Evolutionary conservation across 2,329 filamentous ascomycete species (phyloP), one percentile per base, ranked within the genome.

Genomic region (Microsporum audouinii): DNA sequence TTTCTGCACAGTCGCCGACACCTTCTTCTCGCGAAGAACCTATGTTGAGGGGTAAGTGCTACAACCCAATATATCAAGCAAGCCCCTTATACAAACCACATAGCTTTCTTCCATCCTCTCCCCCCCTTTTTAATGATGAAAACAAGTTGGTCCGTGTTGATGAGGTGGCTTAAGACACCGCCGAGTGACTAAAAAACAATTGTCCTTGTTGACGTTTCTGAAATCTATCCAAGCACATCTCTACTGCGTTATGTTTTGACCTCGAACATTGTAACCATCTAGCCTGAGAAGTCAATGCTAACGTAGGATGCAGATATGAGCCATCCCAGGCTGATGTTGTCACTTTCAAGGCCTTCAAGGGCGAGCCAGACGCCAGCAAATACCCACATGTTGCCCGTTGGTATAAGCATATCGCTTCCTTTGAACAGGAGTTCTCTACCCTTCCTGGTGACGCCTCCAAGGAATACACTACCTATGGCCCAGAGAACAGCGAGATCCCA

Each of bases 331-430:
- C 94, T 79, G 94, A 99, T 82, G 92, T 95, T 72, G 88, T 88
- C 78, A 85, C 85, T 80, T 97, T 88, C 88, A 95, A 97, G 85
- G 88, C 88, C 72, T 78, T 96, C 76, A 86, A 82, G 73, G 78
- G 82, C 69, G 78, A 84, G 63, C 94, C 94, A 70, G 85, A 88
- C 69, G 84, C 88, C 71, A 81, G 82, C 77, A 95, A 95, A 82
- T 96, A 88, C 86, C 91, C 92, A 72, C 83, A 96, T 81, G 91
- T 88, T 73, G 90, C 89, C 74, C 88, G 94, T 78, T 99, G 94
- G 94, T 96, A 96, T 86, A 96, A 95, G 85, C 92, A 99, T 85
- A 89, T 96, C 75, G 85, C 88, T 76, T 88, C 88, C 70, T 96
- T 89, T 81, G 87, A 95, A 83, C 83, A 88, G 69, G 92, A 97